Base-by-base conservation (phyloP, 2,329 filamentous ascomycete species). In the Aspergillus bombycis region DNA sequence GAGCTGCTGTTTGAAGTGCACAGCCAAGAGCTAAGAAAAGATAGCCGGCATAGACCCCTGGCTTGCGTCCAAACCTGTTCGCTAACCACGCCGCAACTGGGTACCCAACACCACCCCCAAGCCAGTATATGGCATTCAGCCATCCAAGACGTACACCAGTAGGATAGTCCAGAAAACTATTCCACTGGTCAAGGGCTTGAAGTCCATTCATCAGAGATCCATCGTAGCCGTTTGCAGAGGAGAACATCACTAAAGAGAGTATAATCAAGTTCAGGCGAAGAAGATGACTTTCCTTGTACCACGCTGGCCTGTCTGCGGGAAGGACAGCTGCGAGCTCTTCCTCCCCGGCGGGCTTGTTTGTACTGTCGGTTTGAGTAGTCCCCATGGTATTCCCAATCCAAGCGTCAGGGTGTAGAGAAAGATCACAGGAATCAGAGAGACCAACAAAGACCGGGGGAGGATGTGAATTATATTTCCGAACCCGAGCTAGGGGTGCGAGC, bases 1-100 rank as follows among this genome's bases (percentile, higher is more conserved):
- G 65, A 1, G 74, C 70, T 0, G 72, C 69, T 4, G 72, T 70
- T 43, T 80, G 74, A 4, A 77, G 64, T 8, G 65, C 57, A 1
- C 68, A 68, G 1, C 76, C 77, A 0, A 74, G 58, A 1, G 71
- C 55, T 1, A 80, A 63, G 57, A 79, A 75, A 16, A 68, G n/a
- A 54, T 75, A 76, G 6, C 75, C 77, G 1, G 74, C 34, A 56
- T 70, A 76, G 10, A 79, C 64, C 4, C 70, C 71, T 4, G 65
- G 61, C 48, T 75, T 77, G 16, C 77, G 76, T 3, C 78, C 78
- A 38, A 71, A 77, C 16, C 68, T 72, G 63, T 78, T 78, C n/a
- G 74, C 68, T 21, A 76, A 61, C 65, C 69, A 76, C 1, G 74
- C 72, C 26, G 72, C 74, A 0, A 67, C 34, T 1, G 74, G 70